These are phyloP conservation scores for Aspergillus haitiensis DNA, from an alignment of 495 filamentous ascomycete genomes.

Conservation along the genomic window DNA sequence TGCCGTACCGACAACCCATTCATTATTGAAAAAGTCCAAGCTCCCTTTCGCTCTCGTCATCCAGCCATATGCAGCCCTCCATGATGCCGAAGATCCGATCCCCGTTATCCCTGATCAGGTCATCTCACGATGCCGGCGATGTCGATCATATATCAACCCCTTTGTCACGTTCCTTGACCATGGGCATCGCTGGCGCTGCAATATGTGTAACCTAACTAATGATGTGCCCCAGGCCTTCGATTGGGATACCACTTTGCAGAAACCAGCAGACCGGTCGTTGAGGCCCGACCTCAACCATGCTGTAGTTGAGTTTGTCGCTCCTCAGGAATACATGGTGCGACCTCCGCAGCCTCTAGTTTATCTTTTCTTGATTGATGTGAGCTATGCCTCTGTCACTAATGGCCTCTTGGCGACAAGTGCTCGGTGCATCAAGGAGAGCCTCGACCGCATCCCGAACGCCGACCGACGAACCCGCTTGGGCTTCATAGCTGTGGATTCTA, in stretches of 20 bases:
- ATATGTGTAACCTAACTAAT: conserved; percentile 99
- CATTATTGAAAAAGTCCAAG: conserved; percentile 91
- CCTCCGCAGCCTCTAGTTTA: conserved; percentile 98
- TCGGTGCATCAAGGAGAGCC: conserved; percentile 89
- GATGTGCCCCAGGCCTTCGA: conserved; percentile 98
- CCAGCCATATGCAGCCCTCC: conserved; percentile 89
- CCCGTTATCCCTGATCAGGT: conserved; percentile 95
- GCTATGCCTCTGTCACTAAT: conserved; percentile 84
- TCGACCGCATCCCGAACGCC: conserved; percentile 96
- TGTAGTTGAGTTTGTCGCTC: conserved; percentile 95
- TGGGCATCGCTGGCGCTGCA: conserved; percentile 96
- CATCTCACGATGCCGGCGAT: conserved; percentile 92
- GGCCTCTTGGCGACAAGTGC: conserved; percentile 95
- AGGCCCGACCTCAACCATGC: conserved; percentile 88
- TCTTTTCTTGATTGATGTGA: conserved; percentile 95
- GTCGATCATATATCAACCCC: conserved; percentile 95
- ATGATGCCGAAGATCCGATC: conserved; percentile 86
- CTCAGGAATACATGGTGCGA: conserved; percentile 99
- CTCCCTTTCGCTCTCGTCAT: conserved; percentile 95
- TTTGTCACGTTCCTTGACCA: conserved; percentile 96
- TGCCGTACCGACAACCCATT: conserved; percentile 85
- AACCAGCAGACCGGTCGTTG: conserved; percentile 85
- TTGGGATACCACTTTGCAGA: conserved; percentile 90
- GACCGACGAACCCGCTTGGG: conserved; percentile 89
- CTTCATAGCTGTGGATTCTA: conserved; percentile 94